These are phyloP conservation scores for Cinnamomum micranthum DNA, from an alignment of 164 flowering plant genomes.

Conservation along the genomic window DNA sequence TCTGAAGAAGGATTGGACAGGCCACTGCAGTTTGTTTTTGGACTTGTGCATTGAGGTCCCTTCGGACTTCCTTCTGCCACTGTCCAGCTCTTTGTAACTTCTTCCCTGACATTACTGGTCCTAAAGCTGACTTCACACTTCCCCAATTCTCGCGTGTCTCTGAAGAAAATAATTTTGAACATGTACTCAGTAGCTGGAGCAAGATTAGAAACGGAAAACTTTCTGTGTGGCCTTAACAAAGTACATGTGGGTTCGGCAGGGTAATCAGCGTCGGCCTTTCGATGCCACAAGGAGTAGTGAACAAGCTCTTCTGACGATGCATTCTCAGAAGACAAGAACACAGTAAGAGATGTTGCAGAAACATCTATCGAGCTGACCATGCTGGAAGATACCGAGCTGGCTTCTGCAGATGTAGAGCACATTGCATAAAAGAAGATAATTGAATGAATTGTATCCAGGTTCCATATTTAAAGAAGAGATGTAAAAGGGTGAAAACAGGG, in stretches of 20 bases:
- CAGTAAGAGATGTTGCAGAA: slow-evolving; percentile 49
- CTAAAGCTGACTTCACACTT: slow-evolving; percentile 40
- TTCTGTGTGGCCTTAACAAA: slow-evolving; percentile 40
- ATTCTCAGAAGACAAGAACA: slow-evolving; percentile 34
- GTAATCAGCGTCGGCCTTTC: slow-evolving; percentile 50
- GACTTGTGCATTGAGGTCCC: slow-evolving; percentile 35
- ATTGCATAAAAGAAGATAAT: background rate
- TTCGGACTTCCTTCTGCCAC: slow-evolving; percentile 33
- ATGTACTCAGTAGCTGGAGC: slow-evolving; percentile 59
- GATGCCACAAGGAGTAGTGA: slow-evolving; percentile 69
- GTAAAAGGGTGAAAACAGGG: too few species aligned
- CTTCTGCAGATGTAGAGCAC: slow-evolving; percentile 30
- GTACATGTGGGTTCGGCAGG: slow-evolving; percentile 61
- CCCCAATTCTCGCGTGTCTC: slow-evolving; percentile 36
- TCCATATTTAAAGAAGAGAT: too few species aligned
- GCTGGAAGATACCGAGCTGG: slow-evolving; percentile 20
- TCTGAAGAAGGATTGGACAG: slow-evolving; percentile 91
- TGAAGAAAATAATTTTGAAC: slow-evolving; percentile 52
- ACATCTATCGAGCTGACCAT: slow-evolving; percentile 57
- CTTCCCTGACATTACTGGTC: slow-evolving; percentile 25
- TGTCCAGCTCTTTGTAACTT: slow-evolving; percentile 22
- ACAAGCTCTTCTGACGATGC: slow-evolving; percentile 21
- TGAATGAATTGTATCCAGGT: too few species aligned
- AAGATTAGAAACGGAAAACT: slow-evolving; percentile 46
- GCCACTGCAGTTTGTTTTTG: slow-evolving; percentile 64